Evolutionary conservation across 768 basidiomycete genomes (phyloP), one percentile per base, ranked within the genome.

Genomic region (Boletus vinaceobasis): DNA sequence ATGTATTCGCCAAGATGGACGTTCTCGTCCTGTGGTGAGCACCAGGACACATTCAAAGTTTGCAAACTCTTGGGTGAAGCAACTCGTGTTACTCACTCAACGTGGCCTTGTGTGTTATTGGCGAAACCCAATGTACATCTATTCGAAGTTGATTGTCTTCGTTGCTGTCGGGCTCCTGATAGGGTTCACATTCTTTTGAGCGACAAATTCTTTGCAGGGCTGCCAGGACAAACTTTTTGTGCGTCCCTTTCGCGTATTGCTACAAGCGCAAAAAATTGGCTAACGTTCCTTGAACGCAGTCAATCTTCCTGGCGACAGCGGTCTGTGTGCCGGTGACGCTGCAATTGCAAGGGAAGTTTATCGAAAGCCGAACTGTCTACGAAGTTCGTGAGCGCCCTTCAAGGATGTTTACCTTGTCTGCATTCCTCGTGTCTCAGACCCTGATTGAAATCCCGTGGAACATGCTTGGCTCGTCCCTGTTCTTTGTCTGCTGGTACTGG

Each of bases 311-410:
- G 75, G 69, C 69, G 5, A 75, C 74, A 8, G 73, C 81, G 48
- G 42, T 69, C 26, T 52, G 61, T 64, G 75, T 79, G 0, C 76
- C 82, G 4, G 68, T 85, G 31, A 73, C 78, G 3, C 81, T 84
- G 60, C 84, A 87, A 62, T 71, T 86, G 1, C 84, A 85, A 63
- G 74, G 79, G 8, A 79, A 78, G 35, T 86, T 80, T 71, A 75
- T 87, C 50, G 68, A 71, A 9, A 77, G 77, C 59, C 79, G 85
- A 26, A 73, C 66, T 5, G 70, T 88, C 35, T 87, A 85, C 57
- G 82, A 85, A 59, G 75, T 84, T 48, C 78, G 86, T 33, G 86
- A 88, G 67, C 74, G 80, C 5, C 81, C 85, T 0, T 82, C 81
- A 43, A 73, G 78, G 43, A 86, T 82, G 77, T 87, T 85, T 65